Conservation (phyloP, 192 early-diverging fungal genomes). For the Gigaspora rosea region DNA sequence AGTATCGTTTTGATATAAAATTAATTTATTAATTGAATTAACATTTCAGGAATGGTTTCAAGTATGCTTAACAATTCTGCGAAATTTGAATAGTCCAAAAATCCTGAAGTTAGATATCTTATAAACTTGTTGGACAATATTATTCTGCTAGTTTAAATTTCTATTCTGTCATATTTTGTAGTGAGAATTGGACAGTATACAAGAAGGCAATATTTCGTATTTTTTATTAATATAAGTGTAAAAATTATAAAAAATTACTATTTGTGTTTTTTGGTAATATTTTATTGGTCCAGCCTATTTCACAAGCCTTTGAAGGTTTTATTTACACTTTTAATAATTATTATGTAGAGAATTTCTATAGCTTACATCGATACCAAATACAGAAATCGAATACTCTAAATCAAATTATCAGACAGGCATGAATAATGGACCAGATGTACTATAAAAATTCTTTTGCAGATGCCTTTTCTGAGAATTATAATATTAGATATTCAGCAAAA, state of each 20-base stretch:
- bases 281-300: no score
- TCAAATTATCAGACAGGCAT: no score
- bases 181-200: neutral
- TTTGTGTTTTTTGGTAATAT: no score
- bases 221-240: slow-evolving; percentile 5
- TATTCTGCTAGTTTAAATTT: slow-evolving; percentile 1
- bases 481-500: neutral
- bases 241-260: no score
- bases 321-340: slow-evolving; percentile 16
- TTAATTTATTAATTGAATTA: neutral
- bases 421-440: neutral
- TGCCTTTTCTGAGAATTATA: slow-evolving; percentile 5
- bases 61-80: no score
- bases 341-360: slow-evolving; percentile 19
- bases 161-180: slow-evolving; percentile 8
- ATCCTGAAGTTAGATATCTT: slow-evolving; percentile 3
- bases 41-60: no score
- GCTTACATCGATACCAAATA: neutral
- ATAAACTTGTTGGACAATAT: slow-evolving; percentile 10
- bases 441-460: neutral
- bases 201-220: slow-evolving; percentile 7
- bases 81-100: neutral
- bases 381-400: no score
- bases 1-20: no score
- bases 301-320: neutral